Conservation (phyloP, 2,329 filamentous ascomycete genomes). For the Fusarium brevicatenulatum region DNA sequence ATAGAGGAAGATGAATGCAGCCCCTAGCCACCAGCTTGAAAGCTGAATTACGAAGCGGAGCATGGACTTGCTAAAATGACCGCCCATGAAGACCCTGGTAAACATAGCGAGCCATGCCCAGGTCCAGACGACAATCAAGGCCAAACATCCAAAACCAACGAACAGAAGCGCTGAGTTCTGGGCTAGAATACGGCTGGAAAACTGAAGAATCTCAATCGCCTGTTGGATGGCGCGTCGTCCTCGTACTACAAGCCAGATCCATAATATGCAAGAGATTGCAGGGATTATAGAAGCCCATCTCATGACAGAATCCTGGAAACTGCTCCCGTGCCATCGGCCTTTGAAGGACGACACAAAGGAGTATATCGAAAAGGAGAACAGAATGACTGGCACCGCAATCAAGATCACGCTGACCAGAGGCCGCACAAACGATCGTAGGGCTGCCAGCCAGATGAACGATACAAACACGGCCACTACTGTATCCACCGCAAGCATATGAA, state of each 20-base stretch:
- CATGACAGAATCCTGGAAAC: constrained; percentile 89
- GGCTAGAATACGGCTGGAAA: constrained; percentile 86
- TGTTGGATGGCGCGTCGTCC: constrained; percentile 83
- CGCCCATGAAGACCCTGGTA: constrained; percentile 92
- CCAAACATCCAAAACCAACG: constrained; percentile 83
- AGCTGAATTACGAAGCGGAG: constrained; percentile 81
- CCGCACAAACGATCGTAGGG: constrained; percentile 87
- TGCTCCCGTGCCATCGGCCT: constrained; percentile 76
- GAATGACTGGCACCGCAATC: constrained; percentile 83
- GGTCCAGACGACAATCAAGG: constrained; percentile 84
- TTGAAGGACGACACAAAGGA: constrained; percentile 91
- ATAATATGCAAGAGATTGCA: constrained; percentile 75
- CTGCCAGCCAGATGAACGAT: constrained; percentile 88
- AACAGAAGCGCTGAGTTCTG: constrained; percentile 85
- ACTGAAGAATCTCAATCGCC: constrained; percentile 90
- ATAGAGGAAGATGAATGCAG: constrained; percentile 92
- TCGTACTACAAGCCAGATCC: constrained; percentile 85
- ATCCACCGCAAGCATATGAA: constrained; percentile 89
- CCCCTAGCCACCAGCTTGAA: constrained; percentile 95
- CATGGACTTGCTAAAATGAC: constrained; percentile 75
- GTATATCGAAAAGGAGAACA: constrained; percentile 91
- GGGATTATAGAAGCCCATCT: constrained; percentile 86
- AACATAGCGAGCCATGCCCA: constrained; percentile 99
- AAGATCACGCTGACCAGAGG: constrained; percentile 84
- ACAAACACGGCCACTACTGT: constrained; percentile 90